Evolutionary conservation across 164 flowering plant genomes (phyloP), one percentile per base, ranked within the genome.

Genomic region (Kalanchoe fedtschenkoi): DNA sequence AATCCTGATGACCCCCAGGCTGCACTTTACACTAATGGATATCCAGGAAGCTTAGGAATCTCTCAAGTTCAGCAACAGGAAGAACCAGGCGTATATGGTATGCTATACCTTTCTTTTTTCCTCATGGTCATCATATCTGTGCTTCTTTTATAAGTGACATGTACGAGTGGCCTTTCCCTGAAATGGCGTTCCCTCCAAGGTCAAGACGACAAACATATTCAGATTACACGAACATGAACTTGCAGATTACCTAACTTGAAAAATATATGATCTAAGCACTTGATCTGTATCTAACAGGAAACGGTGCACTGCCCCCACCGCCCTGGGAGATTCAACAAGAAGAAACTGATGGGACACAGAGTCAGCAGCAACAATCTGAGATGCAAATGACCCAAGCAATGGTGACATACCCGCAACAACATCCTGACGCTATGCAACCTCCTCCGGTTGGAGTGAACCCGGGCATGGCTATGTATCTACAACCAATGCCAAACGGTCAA

Each of bases 111-210:
- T 32, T 46, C 3, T 47, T n/a, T 63, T 13, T 34, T 34, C 26
- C 39, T 14, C 33, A 8, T 2, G 32, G 42, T 13, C 8, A 60
- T 37, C 39, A 9, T 4, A n/a, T 62, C 66, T 63, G 41, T n/a
- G n/a, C n/a, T n/a, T n/a, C n/a, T n/a, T n/a, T n/a, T n/a, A n/a
- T n/a, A n/a, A n/a, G n/a, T 84, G 89, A 97, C 96, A 90, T 60
- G 79, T 87, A 58, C 97, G 98, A 54, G 98, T 88, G 66, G 92
- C 84, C n/a, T n/a, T n/a, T n/a, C n/a, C n/a, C n/a, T n/a, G n/a
- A n/a, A n/a, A n/a, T n/a, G n/a, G n/a, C n/a, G n/a, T n/a, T n/a
- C n/a, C n/a, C n/a, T n/a, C n/a, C n/a, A n/a, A n/a, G n/a, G n/a
- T n/a, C n/a, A n/a, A n/a, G n/a, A n/a, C n/a, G n/a, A n/a, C n/a